A percentile compares a stretch with the other conserved stretches of the same genome.
phyloP scores from a whole-genome alignment of 345 rosid genomes.

The Eucalyptus sideroxylon region DNA sequence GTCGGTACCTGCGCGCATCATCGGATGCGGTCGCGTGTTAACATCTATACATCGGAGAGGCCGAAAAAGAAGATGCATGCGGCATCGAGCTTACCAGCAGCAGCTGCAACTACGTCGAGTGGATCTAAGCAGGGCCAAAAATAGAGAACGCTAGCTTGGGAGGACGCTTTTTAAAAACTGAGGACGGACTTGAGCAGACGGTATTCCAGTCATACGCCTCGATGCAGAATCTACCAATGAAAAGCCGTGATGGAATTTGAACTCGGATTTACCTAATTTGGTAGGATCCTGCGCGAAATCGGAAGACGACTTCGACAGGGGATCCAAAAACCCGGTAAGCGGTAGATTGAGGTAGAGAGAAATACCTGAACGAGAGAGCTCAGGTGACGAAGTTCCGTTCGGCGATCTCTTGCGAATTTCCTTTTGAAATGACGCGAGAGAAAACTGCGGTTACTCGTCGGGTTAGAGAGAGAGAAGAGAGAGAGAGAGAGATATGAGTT shows the following conservation, averaged over 20 bases:
- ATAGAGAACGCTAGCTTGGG: not conserved
- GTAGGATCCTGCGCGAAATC: not conserved
- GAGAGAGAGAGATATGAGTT: not conserved
- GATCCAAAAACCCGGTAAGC: not conserved
- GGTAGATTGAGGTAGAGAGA: not conserved
- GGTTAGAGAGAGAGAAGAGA: not conserved
- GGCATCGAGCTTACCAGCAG: not conserved
- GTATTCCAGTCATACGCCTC: not conserved
- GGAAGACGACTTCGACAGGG: not conserved
- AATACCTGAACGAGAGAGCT: not conserved
- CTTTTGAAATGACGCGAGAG: not conserved
- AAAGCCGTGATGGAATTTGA: not conserved
- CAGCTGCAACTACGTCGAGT: not conserved
- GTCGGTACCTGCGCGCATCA: not conserved
- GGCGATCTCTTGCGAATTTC: not conserved
- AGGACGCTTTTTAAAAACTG: not conserved
- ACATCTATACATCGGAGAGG: not conserved
- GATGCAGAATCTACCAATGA: not conserved
- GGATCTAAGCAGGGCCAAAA: not conserved
- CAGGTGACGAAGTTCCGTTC: not conserved
- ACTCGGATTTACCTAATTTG: not conserved
- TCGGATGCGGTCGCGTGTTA: not conserved
- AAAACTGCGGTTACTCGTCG: not conserved
- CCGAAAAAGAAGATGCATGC: not conserved
- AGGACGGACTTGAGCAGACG: not conserved